Evolutionary conservation across 495 filamentous ascomycete species (phyloP).

Genomic region (Aspergillus hancockii): DNA sequence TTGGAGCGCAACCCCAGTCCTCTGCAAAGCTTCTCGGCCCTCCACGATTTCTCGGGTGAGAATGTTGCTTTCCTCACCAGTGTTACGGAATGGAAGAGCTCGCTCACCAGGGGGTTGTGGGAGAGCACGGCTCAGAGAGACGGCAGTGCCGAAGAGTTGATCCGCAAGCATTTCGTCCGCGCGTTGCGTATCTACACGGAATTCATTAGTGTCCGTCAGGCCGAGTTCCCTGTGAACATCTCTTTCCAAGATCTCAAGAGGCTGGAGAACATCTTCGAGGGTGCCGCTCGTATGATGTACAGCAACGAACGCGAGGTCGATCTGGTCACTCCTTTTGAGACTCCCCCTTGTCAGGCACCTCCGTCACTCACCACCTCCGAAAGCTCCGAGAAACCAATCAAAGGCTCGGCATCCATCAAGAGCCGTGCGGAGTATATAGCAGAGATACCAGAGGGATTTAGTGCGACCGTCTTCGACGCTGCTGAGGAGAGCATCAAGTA

Average conservation of each 20-base stretch:
- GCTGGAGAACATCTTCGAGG: constrained; percentile 53
- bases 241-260: constrained; percentile 46
- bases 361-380: constrained; percentile 24
- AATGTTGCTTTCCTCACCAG: constrained; percentile 66
- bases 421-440: constrained; percentile 36
- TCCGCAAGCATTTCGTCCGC: constrained; percentile 47
- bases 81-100: constrained; percentile 55
- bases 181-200: constrained; percentile 60
- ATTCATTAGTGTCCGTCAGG: constrained; percentile 54
- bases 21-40: constrained; percentile 60
- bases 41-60: constrained; percentile 65
- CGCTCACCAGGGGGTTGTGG: constrained; percentile 21
- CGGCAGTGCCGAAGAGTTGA: constrained; percentile 27
- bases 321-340: constrained; percentile 35
- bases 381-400: constrained; percentile 24
- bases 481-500: constrained; percentile 66
- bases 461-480: constrained; percentile 54
- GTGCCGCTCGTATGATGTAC: constrained; percentile 35
- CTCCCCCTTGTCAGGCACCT: constrained; percentile 12
- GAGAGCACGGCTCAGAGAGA: constrained; percentile 19
- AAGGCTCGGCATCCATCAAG: constrained; percentile 20
- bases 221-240: constrained; percentile 67
- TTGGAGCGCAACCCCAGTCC: constrained; percentile 54
- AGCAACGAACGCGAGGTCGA: constrained; percentile 32
- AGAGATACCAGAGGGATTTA: constrained; percentile 52